Evolutionary conservation across 768 basidiomycete genomes (phyloP).

Genomic region (Russula virescens): DNA sequence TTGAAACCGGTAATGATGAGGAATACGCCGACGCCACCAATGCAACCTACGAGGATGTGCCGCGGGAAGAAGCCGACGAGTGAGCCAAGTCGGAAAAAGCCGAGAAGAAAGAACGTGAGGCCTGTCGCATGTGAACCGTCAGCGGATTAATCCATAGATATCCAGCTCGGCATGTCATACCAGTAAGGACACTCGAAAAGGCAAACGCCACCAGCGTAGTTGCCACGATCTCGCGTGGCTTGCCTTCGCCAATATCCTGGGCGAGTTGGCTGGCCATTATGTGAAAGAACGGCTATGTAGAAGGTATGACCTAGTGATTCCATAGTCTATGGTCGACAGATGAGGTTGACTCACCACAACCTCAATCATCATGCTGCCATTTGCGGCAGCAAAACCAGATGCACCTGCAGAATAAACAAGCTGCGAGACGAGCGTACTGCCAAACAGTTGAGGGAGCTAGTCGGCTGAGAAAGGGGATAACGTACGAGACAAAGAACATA

Average conservation of each 20-base stretch:
- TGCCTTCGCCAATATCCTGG: conserved; percentile 59
- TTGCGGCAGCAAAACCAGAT: conserved; percentile 83
- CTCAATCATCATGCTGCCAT: conserved; percentile 98
- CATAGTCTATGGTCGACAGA: background rate
- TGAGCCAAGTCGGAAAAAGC: conserved; percentile 73
- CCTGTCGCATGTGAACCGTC: conserved; percentile 34
- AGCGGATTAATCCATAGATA: conserved; percentile 6
- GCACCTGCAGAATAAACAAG: conserved; percentile 82
- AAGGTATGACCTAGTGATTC: background rate
- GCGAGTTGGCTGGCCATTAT: conserved; percentile 79
- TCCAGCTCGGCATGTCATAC: conserved; percentile 34
- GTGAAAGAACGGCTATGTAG: conserved; percentile 86
- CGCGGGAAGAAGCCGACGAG: conserved; percentile 94
- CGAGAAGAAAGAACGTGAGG: conserved; percentile 80
- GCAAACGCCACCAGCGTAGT: conserved; percentile 90
- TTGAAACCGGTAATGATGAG: conserved; percentile 85
- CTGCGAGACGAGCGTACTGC: conserved; percentile 70
- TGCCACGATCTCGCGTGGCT: conserved; percentile 70
- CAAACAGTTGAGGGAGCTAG: background rate
- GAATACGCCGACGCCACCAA: conserved; percentile 95
- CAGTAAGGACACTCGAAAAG: conserved; percentile 82
- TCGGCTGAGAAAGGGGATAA: conserved; percentile 2
- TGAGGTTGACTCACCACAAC: conserved; percentile 56
- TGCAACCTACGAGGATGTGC: conserved; percentile 94
- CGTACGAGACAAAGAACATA: conserved; percentile 87